phyloP scores from a whole-genome alignment of 495 filamentous ascomycete species.

The Aspergillus carlsbadensis region DNA sequence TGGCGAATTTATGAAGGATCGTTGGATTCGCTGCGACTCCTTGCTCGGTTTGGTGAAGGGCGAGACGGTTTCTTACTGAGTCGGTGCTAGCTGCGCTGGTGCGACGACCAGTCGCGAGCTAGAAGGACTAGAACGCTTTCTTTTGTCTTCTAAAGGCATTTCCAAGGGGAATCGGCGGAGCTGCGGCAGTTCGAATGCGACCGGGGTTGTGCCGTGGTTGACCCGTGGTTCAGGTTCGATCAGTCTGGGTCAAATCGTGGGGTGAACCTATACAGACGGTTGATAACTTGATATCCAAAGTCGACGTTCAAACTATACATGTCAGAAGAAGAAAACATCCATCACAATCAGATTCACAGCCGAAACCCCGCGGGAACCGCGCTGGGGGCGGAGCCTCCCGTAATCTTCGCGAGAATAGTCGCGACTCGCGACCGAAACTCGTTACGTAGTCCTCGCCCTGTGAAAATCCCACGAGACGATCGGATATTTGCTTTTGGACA shows the following conservation, averaged over 20 bases:
- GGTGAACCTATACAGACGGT: no score
- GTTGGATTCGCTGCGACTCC: not conserved
- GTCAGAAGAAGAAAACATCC: not conserved
- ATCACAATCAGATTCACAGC: not conserved
- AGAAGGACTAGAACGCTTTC: not conserved
- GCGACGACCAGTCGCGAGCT: not conserved
- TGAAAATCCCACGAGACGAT: constrained; percentile 1
- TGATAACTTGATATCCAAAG: no score
- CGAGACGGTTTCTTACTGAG: not conserved
- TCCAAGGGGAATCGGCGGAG: not conserved
- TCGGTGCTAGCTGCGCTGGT: not conserved
- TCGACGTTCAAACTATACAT: no score
- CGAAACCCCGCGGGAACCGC: not conserved
- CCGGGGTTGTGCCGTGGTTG: not conserved
- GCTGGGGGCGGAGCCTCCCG: not conserved
- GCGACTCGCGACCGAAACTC: no score
- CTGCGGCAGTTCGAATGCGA: not conserved
- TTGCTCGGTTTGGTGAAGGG: not conserved
- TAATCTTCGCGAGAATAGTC: not conserved
- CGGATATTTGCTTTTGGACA: constrained; percentile 7
- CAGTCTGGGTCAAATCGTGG: no score
- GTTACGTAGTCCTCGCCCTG: not conserved
- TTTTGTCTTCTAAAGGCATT: constrained; percentile 1
- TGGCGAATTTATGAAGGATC: constrained; percentile 2
- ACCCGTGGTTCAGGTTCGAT: constrained; percentile 3